phyloP scores from a whole-genome alignment of 805 yeast genomes.

The Myxozyma mucilagina region DNA sequence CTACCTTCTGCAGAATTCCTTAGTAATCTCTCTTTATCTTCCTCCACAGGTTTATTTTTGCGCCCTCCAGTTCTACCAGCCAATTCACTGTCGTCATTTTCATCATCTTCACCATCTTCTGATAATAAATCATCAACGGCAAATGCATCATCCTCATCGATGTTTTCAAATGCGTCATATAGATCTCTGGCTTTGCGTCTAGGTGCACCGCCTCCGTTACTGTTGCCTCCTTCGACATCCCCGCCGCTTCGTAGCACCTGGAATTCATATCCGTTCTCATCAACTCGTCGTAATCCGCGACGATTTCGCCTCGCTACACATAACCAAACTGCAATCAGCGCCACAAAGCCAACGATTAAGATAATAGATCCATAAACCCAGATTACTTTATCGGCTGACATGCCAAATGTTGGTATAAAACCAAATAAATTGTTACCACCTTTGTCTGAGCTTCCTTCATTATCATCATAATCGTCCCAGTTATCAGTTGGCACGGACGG shows the following conservation, averaged over 20 bases:
- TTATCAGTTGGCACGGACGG: constrained; percentile 1
- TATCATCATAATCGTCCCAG: constrained; percentile 14
- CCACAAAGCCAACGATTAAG: constrained; percentile 49
- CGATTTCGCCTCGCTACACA: constrained; percentile 45
- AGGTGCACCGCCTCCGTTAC: background rate
- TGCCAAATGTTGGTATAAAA: constrained; percentile 39
- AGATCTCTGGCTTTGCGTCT: constrained; percentile 29
- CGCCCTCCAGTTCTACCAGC: constrained; percentile 3
- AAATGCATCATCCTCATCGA: constrained; percentile 30
- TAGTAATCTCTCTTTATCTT: constrained; percentile 16
- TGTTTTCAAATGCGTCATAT: constrained; percentile 31
- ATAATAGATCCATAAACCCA: constrained; percentile 46
- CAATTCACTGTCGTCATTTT: constrained; percentile 11
- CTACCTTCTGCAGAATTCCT: constrained; percentile 4
- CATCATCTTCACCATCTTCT: constrained; percentile 26
- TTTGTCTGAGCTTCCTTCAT: constrained; percentile 6
- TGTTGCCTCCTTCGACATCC: background rate
- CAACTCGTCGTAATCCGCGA: constrained; percentile 41
- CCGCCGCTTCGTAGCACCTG: constrained; percentile 50
- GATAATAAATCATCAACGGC: constrained; percentile 27
- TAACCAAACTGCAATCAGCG: constrained; percentile 41
- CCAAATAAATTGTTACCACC: constrained; percentile 8
- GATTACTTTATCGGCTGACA: constrained; percentile 34
- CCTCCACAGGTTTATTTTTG: background rate
- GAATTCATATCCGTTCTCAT: constrained; percentile 62